Evolutionary conservation across 371 early-diverging fungal species (phyloP).

Genomic region (Mucor indicus): DNA sequence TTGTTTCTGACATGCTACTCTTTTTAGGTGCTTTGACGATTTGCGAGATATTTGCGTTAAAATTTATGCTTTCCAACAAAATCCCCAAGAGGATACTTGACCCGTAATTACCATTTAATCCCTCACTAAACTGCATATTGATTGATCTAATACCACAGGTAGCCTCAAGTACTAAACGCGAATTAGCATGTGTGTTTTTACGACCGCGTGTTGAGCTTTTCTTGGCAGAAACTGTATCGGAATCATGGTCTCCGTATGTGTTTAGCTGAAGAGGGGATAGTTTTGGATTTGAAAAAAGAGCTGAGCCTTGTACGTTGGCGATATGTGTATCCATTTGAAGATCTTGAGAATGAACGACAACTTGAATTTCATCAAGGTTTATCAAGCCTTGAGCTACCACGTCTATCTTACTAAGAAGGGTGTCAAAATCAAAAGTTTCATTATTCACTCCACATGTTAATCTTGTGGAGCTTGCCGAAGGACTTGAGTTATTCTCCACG

Average conservation of each 20-base stretch:
- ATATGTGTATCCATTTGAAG: constrained; percentile 35
- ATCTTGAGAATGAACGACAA: constrained; percentile 49
- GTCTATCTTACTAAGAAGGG: constrained; percentile 31
- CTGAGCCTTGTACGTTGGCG: constrained; percentile 37
- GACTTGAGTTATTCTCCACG: neutral
- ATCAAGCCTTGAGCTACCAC: constrained; percentile 40
- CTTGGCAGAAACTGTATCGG: constrained; percentile 45
- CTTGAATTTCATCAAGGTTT: constrained; percentile 26
- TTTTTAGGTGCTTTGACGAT: constrained; percentile 20
- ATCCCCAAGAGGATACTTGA: constrained; percentile 27
- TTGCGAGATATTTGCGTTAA: constrained; percentile 43
- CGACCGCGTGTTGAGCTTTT: constrained; percentile 38
- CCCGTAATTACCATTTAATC: neutral
- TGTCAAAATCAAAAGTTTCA: constrained; percentile 19
- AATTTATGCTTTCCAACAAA: constrained; percentile 28
- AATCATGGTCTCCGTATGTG: constrained; percentile 32
- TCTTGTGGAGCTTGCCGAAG: constrained; percentile 1
- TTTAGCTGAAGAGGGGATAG: constrained; percentile 25
- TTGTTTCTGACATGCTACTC: constrained; percentile 12
- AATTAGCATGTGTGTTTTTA: constrained; percentile 13
- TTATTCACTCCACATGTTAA: neutral
- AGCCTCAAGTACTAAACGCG: constrained; percentile 40
- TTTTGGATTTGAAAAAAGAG: constrained; percentile 47
- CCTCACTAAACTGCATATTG: constrained; percentile 34
- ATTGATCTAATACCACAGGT: constrained; percentile 36